These are phyloP conservation scores for Paramecium caudatum DNA, from an alignment of 73 alveolate genomes.

Conservation along the genomic window DNA sequence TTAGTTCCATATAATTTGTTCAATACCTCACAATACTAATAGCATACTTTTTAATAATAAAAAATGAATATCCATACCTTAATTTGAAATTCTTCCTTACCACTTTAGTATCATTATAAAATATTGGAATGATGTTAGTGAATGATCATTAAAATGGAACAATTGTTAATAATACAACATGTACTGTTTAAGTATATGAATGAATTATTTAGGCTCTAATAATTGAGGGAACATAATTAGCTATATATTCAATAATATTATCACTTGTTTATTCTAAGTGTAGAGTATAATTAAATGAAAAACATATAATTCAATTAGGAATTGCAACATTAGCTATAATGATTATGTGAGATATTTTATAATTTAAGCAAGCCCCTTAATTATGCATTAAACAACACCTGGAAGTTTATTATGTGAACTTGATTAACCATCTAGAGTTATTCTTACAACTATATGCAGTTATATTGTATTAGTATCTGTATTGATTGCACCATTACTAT, in stretches of 20 bases:
- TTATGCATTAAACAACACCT: slow-evolving; percentile 14
- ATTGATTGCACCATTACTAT: not conserved
- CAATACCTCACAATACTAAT: not conserved
- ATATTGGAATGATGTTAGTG: slow-evolving; percentile 9
- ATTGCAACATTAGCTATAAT: not conserved
- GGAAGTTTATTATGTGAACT: slow-evolving; percentile 1
- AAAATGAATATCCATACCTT: not conserved
- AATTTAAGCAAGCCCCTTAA: slow-evolving; percentile 14
- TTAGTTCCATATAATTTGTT: not conserved
- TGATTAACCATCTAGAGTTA: slow-evolving; percentile 19
- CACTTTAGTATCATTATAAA: slow-evolving; percentile 17
- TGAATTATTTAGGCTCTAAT: not conserved
- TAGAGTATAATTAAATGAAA: slow-evolving; percentile 34
- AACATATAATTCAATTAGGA: not conserved
- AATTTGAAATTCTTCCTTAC: not conserved
- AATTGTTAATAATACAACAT: slow-evolving; percentile 17
- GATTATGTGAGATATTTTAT: not conserved
- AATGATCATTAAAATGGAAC: not conserved
- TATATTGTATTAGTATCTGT: not conserved
- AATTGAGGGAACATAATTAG: not conserved
- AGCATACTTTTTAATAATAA: not conserved
- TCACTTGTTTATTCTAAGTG: not conserved
- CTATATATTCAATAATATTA: not conserved
- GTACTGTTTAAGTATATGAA: not conserved
- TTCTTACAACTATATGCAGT: not conserved